Evolutionary conservation across 2,329 filamentous ascomycete genomes (phyloP).

Genomic region (Zalaria obscura): DNA sequence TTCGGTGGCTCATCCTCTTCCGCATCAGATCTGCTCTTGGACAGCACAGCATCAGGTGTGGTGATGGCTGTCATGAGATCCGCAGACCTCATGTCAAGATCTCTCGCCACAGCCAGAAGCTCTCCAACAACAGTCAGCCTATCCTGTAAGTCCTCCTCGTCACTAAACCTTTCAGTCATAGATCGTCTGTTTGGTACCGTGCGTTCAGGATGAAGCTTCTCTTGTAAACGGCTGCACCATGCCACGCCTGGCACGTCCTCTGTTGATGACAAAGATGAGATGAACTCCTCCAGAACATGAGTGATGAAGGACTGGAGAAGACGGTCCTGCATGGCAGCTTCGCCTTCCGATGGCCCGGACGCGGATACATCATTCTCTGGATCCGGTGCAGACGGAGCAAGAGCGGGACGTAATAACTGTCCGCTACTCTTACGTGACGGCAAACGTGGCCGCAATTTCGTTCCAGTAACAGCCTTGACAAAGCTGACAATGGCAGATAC

Average conservation of each 20-base stretch:
- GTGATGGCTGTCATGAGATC: slow-evolving; percentile 24
- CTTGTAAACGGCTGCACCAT: slow-evolving; percentile 45
- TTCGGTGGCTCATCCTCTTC: slow-evolving; percentile 42
- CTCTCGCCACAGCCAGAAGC: slow-evolving; percentile 51
- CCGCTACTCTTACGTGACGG: slow-evolving; percentile 41
- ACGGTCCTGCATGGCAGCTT: slow-evolving; percentile 46
- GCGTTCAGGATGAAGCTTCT: slow-evolving; percentile 51
- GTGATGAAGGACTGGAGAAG: slow-evolving; percentile 67
- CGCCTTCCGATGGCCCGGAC: slow-evolving; percentile 32
- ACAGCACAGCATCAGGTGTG: background rate
- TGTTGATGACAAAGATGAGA: slow-evolving; percentile 34
- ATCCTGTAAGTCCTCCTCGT: slow-evolving; percentile 46
- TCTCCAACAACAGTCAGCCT: slow-evolving; percentile 58
- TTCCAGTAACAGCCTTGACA: slow-evolving; percentile 52
- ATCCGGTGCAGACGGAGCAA: slow-evolving; percentile 32
- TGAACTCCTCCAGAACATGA: slow-evolving; percentile 60
- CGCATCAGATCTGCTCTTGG: slow-evolving; percentile 1
- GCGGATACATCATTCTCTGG: slow-evolving; percentile 36
- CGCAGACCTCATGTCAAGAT: slow-evolving; percentile 35
- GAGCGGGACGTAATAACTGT: slow-evolving; percentile 5
- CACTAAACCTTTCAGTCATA: slow-evolving; percentile 48
- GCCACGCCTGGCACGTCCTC: slow-evolving; percentile 32
- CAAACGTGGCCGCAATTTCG: slow-evolving; percentile 46
- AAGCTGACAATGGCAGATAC: slow-evolving; percentile 58
- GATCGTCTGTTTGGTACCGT: slow-evolving; percentile 48